phyloP scores from a whole-genome alignment of 1,284 basidiomycete genomes.

The Ustilago tritici region DNA sequence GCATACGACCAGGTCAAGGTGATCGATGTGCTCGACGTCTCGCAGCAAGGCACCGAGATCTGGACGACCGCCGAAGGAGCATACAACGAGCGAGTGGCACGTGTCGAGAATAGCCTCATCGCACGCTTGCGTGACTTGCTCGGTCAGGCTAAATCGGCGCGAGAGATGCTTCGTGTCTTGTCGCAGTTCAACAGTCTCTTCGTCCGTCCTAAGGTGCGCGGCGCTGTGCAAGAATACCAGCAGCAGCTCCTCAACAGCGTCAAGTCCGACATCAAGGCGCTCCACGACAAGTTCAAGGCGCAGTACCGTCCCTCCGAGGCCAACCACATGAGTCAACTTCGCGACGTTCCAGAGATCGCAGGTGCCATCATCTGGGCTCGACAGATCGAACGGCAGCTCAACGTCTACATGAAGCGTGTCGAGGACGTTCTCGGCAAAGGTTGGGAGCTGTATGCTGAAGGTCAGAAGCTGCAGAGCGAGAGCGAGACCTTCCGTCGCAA shows the following conservation, averaged over 20 bases:
- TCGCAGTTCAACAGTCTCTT: constrained; percentile 98
- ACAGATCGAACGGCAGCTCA: constrained; percentile 95
- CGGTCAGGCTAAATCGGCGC: constrained; percentile 95
- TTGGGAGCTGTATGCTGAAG: constrained; percentile 99
- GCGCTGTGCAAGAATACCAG: constrained; percentile 98
- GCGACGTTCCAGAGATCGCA: constrained; percentile 94
- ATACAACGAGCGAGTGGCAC: constrained; percentile 95
- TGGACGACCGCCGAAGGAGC: constrained; percentile 96
- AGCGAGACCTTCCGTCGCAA: constrained; percentile 92
- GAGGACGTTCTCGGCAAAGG: constrained; percentile 98
- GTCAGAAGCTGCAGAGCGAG: constrained; percentile 94
- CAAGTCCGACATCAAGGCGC: constrained; percentile 93
- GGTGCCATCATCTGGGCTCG: constrained; percentile 98
- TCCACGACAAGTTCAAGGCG: constrained; percentile 86
- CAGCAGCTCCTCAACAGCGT: constrained; percentile 78
- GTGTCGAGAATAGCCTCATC: constrained; percentile 99
- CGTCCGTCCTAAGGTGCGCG: constrained; percentile 86
- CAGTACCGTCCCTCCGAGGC: constrained; percentile 95
- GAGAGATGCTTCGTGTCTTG: constrained; percentile 99
- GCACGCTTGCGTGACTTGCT: constrained; percentile 88
- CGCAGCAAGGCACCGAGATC: constrained; percentile 91
- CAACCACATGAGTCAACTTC: constrained; percentile 97
- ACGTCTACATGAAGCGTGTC: constrained; percentile 98
- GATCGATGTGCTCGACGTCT: constrained; percentile 90
- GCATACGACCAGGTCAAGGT: constrained; percentile 91